Evolutionary conservation across 345 rosid genomes (phyloP).

Genomic region (Raphanus sativus): DNA sequence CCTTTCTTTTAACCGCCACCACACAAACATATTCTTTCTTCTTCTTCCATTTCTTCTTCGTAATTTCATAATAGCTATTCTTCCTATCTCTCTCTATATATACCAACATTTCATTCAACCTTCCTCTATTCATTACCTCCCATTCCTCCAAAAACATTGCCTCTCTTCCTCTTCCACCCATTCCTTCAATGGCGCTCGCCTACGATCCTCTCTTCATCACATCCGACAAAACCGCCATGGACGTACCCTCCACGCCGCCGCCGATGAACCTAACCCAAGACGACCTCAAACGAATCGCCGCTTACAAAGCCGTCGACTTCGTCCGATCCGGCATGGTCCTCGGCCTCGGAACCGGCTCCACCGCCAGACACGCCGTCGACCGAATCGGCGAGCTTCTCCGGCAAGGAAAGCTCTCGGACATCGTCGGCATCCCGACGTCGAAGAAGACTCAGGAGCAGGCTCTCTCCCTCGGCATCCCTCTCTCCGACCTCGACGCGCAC

Average conservation of each 20-base stretch:
- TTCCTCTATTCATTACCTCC: neutral
- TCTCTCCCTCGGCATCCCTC: conserved; percentile 71
- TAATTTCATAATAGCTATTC: neutral
- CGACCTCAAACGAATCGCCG: conserved; percentile 76
- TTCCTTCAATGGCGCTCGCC: conserved; percentile 50
- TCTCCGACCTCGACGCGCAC: conserved; percentile 73
- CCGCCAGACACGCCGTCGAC: conserved; percentile 93
- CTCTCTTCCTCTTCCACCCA: neutral
- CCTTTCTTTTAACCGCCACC: conserved; percentile 35
- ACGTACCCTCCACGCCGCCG: conserved; percentile 33
- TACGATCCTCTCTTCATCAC: conserved; percentile 44
- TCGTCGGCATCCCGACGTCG: conserved; percentile 86
- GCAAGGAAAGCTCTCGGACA: conserved; percentile 65
- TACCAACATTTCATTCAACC: conserved; percentile 18
- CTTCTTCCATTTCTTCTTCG: conserved; percentile 7
- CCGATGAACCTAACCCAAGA: conserved; percentile 57
- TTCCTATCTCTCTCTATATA: neutral
- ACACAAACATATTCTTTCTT: conserved; percentile 17
- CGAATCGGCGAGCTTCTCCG: conserved; percentile 77
- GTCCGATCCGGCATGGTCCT: conserved; percentile 97
- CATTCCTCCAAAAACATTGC: neutral
- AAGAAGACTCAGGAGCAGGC: conserved; percentile 77
- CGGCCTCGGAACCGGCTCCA: conserved; percentile 96
- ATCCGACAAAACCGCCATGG: conserved; percentile 44
- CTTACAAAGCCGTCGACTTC: conserved; percentile 88